These are phyloP conservation scores for Cetraspora pellucida DNA, from an alignment of 192 early-diverging fungal genomes.

Conservation along the genomic window DNA sequence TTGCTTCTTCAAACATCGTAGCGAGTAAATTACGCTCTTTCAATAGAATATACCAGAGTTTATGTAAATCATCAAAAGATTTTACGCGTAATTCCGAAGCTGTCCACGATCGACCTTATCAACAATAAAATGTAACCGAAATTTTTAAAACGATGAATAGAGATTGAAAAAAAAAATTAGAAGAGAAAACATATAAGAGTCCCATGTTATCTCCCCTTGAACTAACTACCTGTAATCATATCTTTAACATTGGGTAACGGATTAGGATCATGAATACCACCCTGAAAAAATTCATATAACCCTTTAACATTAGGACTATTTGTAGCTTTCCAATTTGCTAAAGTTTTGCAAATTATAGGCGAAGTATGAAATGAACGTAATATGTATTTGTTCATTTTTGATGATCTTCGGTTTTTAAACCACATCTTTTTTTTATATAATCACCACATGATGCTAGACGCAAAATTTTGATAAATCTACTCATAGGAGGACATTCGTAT, in stretches of 20 bases:
- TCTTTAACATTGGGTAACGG: background rate
- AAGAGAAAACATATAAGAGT: no score
- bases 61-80: conserved; percentile 96
- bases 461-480: no score
- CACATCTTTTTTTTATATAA: no score
- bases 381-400: no score
- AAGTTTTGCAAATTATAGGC: background rate
- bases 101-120: conserved; percentile 82
- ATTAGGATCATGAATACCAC: background rate
- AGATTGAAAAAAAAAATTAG: background rate
- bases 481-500: no score
- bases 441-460: no score
- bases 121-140: background rate
- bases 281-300: conserved; percentile 26
- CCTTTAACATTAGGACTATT: background rate
- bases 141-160: background rate
- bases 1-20: conserved; percentile 69
- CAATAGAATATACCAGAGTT: conserved; percentile 88
- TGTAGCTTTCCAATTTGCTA: background rate
- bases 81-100: conserved; percentile 88
- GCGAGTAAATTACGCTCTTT: conserved; percentile 85
- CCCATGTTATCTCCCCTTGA: background rate
- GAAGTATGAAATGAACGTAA: background rate
- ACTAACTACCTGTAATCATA: background rate
- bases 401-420: no score